Base-by-base conservation (phyloP, 345 rosid species). In the Hypericum androsaemum region DNA sequence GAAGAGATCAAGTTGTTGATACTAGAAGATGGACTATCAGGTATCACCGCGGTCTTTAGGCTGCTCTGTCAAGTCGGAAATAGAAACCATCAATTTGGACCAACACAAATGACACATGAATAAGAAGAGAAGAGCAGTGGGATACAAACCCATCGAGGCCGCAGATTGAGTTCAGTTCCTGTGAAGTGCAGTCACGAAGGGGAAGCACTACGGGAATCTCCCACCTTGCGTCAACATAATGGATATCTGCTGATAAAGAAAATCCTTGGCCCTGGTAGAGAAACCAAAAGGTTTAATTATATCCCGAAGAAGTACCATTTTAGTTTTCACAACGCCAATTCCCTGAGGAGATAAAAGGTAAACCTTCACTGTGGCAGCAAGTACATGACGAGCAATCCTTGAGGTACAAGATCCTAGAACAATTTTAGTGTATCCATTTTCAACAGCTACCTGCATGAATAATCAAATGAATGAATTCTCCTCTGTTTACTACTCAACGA, bases 171-270 rank as follows among this genome's bases (percentile, higher is more conserved):
- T 57, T 80, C 50, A 90, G 71, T 65, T 90, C 98, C 52, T 63
- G 83, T 32, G 75, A 59, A 15, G 79, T 82, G 66, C 96, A 90
- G 74, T 84, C 98, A 37, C 66, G 94, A 64, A 92, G 89, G 35
- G 95, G 94, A 61, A 84, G 81, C 42, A 92, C 95, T 10, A 84
- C 61, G 4, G 96, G 96, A 11, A 72, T 63, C 54, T 80, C 72
- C 88, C 95, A 79, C 67, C 98, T 79, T 7, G 88, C 79, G 74
- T 92, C 98, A 50, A 83, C 89, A 50, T 81, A 77, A 58, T 92
- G 95, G 59, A 92, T 80, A 71, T 92, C 96, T 47, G 96, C 96
- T n/a, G 96, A 71, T 54, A 92, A 77, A 56, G 98, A 88, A 73
- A 84, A 88, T 47, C 95, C 98, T 62, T 74, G 78, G 47, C 98